A percentile compares a stretch with the other conserved stretches of the same genome.
Conservation (phyloP, 2,329 filamentous ascomycete genomes). For the Diaporthe longicolla region DNA sequence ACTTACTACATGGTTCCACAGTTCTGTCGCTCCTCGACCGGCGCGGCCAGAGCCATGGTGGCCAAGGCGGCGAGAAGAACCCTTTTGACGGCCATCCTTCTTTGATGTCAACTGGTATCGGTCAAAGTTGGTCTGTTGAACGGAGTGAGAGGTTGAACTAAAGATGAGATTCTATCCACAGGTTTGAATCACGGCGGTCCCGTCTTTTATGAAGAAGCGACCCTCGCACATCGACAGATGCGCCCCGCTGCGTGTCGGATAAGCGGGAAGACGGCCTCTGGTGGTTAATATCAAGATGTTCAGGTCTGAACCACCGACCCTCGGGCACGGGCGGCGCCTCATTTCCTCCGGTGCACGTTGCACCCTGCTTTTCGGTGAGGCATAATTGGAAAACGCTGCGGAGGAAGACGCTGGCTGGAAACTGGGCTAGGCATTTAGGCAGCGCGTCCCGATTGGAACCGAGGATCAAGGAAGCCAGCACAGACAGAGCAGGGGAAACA, state of each 20-base stretch:
- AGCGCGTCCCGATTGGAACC: conserved; percentile 18
- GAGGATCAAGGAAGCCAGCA: background rate
- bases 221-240: background rate
- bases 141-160: conserved; percentile 36
- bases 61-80: conserved; percentile 54
- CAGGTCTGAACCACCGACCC: background rate
- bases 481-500: conserved; percentile 8
- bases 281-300: conserved; percentile 15
- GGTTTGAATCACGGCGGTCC: background rate
- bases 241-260: conserved; percentile 22
- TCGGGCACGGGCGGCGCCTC: background rate
- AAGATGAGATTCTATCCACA: conserved; percentile 1
- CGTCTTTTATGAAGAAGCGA: conserved; percentile 18
- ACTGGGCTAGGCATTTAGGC: conserved; percentile 28
- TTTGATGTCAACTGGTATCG: background rate
- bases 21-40: conserved; percentile 59
- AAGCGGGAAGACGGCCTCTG: conserved; percentile 28
- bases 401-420: background rate
- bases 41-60: conserved; percentile 56
- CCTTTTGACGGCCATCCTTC: conserved; percentile 47
- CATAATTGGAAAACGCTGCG: background rate
- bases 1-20: conserved; percentile 53
- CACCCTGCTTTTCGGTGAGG: background rate
- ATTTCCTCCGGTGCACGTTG: conserved; percentile 5
- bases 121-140: conserved; percentile 26